Conservation (phyloP, 495 filamentous ascomycete species). For the Halenospora varia region DNA sequence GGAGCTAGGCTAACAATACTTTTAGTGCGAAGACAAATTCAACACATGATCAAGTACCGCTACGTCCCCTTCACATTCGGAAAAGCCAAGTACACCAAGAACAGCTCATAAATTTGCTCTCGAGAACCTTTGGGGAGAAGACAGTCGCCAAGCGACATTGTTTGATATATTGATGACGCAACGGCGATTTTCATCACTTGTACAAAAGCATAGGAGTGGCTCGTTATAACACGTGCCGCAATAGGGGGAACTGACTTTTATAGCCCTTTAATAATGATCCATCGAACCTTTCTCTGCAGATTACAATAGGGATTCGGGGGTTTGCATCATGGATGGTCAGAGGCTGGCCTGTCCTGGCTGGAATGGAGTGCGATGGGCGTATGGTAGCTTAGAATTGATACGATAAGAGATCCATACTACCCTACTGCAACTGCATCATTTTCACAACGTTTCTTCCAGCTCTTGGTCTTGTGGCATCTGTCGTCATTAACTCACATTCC, state of each 20-base stretch:
- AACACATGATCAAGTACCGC: conserved; percentile 99
- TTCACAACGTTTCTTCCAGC: no score
- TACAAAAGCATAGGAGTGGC: conserved; percentile 2
- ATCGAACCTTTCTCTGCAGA: conserved; percentile 13
- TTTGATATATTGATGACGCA: not conserved
- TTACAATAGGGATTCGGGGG: conserved; percentile 14
- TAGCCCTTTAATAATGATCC: conserved; percentile 21
- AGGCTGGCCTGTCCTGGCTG: not conserved
- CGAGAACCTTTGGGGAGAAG: not conserved
- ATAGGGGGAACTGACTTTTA: conserved; percentile 1
- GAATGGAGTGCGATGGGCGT: not conserved
- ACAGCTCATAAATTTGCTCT: conserved; percentile 32
- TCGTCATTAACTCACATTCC: no score
- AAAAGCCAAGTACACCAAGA: conserved; percentile 75
- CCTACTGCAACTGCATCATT: no score
- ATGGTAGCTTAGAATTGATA: conserved; percentile 6
- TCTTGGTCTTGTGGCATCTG: no score
- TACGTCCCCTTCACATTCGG: conserved; percentile 95
- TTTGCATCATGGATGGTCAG: not conserved
- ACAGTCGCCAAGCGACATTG: not conserved
- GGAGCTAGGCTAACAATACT: conserved; percentile 27
- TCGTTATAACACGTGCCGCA: not conserved
- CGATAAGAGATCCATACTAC: no score
- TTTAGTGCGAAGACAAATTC: conserved; percentile 98
- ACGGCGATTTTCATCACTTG: not conserved